Evolutionary conservation across 2,329 filamentous ascomycete genomes (phyloP), one percentile per base, ranked within the genome.

Genomic region (Hymenotorrendiella dingleyae): DNA sequence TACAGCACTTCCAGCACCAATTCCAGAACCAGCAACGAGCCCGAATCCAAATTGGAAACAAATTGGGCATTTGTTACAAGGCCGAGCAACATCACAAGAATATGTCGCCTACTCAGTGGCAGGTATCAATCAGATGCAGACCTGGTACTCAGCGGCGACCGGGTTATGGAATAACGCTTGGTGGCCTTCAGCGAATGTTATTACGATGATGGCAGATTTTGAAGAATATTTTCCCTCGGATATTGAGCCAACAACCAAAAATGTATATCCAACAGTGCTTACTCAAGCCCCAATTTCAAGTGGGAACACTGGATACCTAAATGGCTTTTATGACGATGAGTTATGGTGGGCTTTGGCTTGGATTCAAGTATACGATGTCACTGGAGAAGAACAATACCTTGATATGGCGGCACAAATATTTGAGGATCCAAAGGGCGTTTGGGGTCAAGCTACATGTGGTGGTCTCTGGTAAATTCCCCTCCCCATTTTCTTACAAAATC

Each of bases 131-230:
- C 60, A 70, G 11, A 66, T 85, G 4, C 78, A 84, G 52, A 60
- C 57, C 14, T 85, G 76, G 72, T 86, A 85, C 59, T 71, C 80
- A 55, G 48, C 63, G 2, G 54, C 59, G 1, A 77, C 71, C 1
- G 83, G 83, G 2, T 67, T 84, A 6, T 87, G 80, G 79, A 64
- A 75, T 40, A 71, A 72, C 0, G 20, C 26, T 4, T 88, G 84
- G 84, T 88, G 84, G 84, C 83, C 84, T 54, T 73, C 73, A 38
- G 84, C 76, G 30, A 87, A 86, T 56, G 71, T 73, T 36, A 65
- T 87, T 44, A 84, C 80, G 0, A 73, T 72, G 20, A 61, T 87
- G 11, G 74, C 72, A 32, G 77, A 86, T 41, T 61, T 76, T 19
- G 49, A 60, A 39, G 52, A 52, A 17, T 50, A 46, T 14, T 59